These are phyloP conservation scores for Panus rudis DNA, from an alignment of 768 basidiomycete species.

Conservation along the genomic window DNA sequence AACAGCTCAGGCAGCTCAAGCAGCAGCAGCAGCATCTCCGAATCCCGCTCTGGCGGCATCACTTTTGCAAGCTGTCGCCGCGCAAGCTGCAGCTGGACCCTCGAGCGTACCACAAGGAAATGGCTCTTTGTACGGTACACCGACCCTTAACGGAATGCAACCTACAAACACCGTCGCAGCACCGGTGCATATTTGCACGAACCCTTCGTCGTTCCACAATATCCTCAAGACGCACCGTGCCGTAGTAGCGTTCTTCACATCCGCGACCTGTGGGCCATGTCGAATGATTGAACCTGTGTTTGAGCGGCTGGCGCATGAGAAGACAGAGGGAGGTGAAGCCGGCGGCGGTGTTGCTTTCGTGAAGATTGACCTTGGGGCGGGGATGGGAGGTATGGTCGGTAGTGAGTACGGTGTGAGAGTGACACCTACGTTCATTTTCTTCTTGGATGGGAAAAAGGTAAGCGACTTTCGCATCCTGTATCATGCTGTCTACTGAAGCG, in stretches of 20 bases:
- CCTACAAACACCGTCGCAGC: constrained; percentile 49
- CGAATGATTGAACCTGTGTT: constrained; percentile 79
- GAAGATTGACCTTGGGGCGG: constrained; percentile 76
- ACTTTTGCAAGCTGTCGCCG: constrained; percentile 50
- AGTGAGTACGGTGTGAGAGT: constrained; percentile 57
- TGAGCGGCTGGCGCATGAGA: constrained; percentile 66
- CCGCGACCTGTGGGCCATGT: constrained; percentile 71
- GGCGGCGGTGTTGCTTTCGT: constrained; percentile 60
- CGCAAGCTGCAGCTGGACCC: constrained; percentile 35
- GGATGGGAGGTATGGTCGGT: constrained; percentile 55
- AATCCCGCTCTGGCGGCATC: constrained; percentile 45
- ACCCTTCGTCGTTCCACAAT: constrained; percentile 62
- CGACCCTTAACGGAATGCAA: too few relatives aligned
- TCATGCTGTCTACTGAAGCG: neutral
- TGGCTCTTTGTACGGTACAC: constrained; percentile 19
- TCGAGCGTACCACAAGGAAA: constrained; percentile 14
- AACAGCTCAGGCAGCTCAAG: constrained; percentile 24
- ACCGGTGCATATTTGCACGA: constrained; percentile 68
- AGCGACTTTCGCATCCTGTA: constrained; percentile 5
- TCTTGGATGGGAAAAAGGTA: constrained; percentile 69
- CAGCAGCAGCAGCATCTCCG: constrained; percentile 29
- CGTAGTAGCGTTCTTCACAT: constrained; percentile 78
- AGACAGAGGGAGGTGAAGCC: constrained; percentile 25
- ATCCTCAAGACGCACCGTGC: constrained; percentile 62
- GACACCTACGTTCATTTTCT: constrained; percentile 90